These are phyloP conservation scores for Acanthamoeba healyi DNA, from an alignment of 208 protist genomes.

Conservation along the genomic window DNA sequence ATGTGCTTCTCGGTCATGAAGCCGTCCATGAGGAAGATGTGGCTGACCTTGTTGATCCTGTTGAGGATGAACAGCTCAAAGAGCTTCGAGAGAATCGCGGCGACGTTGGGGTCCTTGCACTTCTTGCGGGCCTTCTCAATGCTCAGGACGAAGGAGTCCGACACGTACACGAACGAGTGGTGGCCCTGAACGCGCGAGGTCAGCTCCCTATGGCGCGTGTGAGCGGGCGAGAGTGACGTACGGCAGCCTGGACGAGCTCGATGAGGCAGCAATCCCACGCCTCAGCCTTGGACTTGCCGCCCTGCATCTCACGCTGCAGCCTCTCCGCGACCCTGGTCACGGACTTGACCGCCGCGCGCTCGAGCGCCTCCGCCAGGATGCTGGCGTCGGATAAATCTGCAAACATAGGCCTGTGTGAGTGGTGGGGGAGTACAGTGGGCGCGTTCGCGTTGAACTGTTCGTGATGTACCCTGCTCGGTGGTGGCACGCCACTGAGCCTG, in stretches of 20 bases:
- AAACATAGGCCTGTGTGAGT: too few relatives aligned
- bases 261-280: constrained; percentile 63
- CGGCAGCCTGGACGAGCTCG: constrained; percentile 58
- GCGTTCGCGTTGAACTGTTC: too few relatives aligned
- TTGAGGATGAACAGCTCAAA: constrained; percentile 54
- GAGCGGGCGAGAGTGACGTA: not conserved
- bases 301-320: constrained; percentile 69
- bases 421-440: too few relatives aligned
- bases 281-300: constrained; percentile 28
- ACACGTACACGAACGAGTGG: not conserved
- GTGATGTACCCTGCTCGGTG: not conserved
- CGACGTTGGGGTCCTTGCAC: not conserved
- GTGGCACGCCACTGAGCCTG: not conserved
- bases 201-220: not conserved
- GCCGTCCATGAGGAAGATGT: constrained; percentile 26
- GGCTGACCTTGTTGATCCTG: not conserved
- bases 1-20: constrained; percentile 66
- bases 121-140: not conserved
- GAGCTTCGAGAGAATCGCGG: constrained; percentile 1
- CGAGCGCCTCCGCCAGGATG: not conserved
- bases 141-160: not conserved
- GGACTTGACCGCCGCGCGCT: not conserved
- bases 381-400: constrained; percentile 13
- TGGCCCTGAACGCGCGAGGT: not conserved
- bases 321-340: not conserved